Evolutionary conservation across 495 filamentous ascomycete genomes (phyloP), one percentile per base, ranked within the genome.

Genomic region (Aspergillus haitiensis): DNA sequence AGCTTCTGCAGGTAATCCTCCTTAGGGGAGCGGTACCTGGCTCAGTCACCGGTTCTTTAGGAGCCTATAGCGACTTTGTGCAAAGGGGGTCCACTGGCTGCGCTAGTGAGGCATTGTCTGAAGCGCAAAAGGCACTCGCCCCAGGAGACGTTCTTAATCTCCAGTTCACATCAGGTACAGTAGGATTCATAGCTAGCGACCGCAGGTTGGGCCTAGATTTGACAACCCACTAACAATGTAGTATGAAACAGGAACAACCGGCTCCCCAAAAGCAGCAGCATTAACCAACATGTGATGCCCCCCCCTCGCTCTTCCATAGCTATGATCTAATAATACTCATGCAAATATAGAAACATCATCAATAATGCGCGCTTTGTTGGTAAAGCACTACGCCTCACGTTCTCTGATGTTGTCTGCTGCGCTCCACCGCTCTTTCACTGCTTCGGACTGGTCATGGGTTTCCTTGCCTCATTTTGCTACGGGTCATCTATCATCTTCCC

Each of bases 361-460:
- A 96, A 96, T 69, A 92, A 93, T 70, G 90, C 88, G 7, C 79
- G 77, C 3, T 82, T 84, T 47, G 89, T 93, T 56, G 90, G 88
- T 7, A 74, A 82, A 60, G 75, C 88, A 13, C 91, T 94, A 88
- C 79, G 84, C 0, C 78, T 94, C 1, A 85, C 81, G 0, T 73
- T 79, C 0, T 60, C 72, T 3, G 90, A 94, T 69, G 74, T 86
- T 27, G 79, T 94, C 21, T 88, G 86, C 66, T 91, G 87, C 65
- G 88, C 88, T 39, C 89, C 90, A 5, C 90, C 90, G 0, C 75
- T 94, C 2, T 94, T 92, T 74, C 90, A 93, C 69, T 92, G 91
- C 70, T 95, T 96, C 70, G 92, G 92, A 48, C 84, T 80, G 55
- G 86, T 96, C 31, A 78, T 96, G 0, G 91, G 92, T 4, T 90